Evolutionary conservation across 139 green algal genomes (phyloP).

Genomic region (Tetraselmis chui): DNA sequence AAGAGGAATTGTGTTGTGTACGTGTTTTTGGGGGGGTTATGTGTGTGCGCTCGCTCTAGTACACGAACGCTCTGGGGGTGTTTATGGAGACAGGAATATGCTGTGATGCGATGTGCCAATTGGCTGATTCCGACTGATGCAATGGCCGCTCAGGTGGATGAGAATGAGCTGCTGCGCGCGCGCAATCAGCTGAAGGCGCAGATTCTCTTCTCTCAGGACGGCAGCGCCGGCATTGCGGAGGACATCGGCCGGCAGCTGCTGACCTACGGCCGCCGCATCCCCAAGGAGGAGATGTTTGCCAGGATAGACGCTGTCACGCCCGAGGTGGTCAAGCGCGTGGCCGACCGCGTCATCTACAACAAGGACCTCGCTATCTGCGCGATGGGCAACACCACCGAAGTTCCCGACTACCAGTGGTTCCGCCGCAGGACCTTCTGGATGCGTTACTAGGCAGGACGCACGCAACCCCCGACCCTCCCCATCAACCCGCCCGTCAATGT

Average conservation of each 20-base stretch:
- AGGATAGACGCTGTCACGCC: conserved; percentile 92
- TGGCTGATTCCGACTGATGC: not conserved
- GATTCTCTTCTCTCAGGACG: conserved; percentile 58
- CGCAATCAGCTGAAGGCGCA: conserved; percentile 91
- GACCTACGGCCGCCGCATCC: conserved; percentile 88
- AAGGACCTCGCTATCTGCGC: conserved; percentile 80
- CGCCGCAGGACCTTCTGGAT: conserved; percentile 89
- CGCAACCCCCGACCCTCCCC: too few relatives aligned
- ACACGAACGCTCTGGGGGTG: too few relatives aligned
- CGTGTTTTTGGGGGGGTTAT: too few relatives aligned
- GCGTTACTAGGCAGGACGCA: conserved; percentile 70
- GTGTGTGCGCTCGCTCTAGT: too few relatives aligned
- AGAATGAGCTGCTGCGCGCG: conserved; percentile 81
- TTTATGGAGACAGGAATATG: not conserved
- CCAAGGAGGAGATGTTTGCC: conserved; percentile 92
- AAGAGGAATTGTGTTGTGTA: too few relatives aligned
- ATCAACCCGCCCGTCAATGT: too few relatives aligned
- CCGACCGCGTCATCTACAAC: conserved; percentile 87
- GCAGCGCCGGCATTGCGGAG: conserved; percentile 70
- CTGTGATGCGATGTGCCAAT: too few relatives aligned
- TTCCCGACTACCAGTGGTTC: conserved; percentile 96
- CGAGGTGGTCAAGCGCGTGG: conserved; percentile 74
- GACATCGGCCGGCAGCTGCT: conserved; percentile 93
- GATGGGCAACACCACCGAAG: conserved; percentile 78
- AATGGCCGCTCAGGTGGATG: conserved; percentile 41